phyloP scores from a whole-genome alignment of 116 monocot species.

The Cymodocea nodosa region DNA sequence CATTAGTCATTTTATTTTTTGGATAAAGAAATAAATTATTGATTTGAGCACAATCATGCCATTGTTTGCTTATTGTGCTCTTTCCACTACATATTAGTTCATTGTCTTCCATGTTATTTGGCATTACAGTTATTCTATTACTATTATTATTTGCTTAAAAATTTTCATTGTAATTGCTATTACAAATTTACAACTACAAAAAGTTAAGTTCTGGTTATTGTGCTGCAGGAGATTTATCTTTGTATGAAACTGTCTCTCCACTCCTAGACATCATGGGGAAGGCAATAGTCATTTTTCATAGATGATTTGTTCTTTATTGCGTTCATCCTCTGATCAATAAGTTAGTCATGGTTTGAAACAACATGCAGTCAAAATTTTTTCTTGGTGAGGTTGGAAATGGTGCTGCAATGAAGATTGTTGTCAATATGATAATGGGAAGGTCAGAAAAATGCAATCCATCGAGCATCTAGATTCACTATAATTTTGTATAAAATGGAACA shows the following conservation, averaged over 20 bases:
- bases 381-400: conserved; percentile 94
- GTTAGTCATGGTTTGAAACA: too few relatives aligned
- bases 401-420: conserved; percentile 86
- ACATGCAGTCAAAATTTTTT: conserved; percentile 61
- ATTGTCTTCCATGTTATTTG: too few relatives aligned
- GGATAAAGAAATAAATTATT: too few relatives aligned
- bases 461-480: background rate
- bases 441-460: conserved; percentile 5
- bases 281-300: background rate
- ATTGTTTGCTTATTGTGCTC: too few relatives aligned
- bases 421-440: conserved; percentile 99
- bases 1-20: too few relatives aligned
- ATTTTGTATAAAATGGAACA: background rate
- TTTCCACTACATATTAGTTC: too few relatives aligned
- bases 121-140: too few relatives aligned
- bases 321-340: too few relatives aligned
- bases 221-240: conserved; percentile 2
- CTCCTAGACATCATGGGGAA: conserved; percentile 4
- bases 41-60: too few relatives aligned
- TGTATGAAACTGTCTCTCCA: conserved; percentile 2
- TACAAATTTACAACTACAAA: background rate
- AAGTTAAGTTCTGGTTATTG: background rate
- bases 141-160: too few relatives aligned
- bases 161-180: too few relatives aligned
- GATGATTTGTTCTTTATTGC: too few relatives aligned